Evolutionary conservation across 352 stramenopile species (phyloP), one percentile per base, ranked within the genome.

Genomic region (Globisporangium carolinianum): DNA sequence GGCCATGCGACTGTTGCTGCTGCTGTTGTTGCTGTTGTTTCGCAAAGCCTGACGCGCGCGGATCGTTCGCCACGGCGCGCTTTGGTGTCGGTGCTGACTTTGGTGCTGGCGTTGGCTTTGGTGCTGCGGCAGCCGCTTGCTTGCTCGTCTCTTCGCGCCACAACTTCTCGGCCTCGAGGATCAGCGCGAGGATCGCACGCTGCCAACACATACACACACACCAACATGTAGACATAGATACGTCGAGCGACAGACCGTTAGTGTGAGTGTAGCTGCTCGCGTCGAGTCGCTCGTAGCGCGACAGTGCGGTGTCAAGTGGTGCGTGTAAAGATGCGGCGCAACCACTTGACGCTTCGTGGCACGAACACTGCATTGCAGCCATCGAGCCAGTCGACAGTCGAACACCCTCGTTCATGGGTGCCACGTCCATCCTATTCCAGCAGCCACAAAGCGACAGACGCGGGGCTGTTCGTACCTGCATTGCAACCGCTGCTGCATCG

Each of bases 81-180:
- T 11, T 15, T 32, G 9, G 32, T n/a, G 9, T 15, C n/a, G 12
- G 24, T 32, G 14, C 46, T 50, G 46, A 3, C n/a, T 8, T 32
- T 50, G 39, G 1, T 43, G 7, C 11, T 17, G 15, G 32, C 14
- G 5, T 14, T 2, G 46, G n/a, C 7, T 7, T 36, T 17, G 56
- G 10, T 17, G 17, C 35, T 43, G 37, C 17, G 39, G 46, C 57
- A 45, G 41, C 39, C 39, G 39, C 11, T 43, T 8, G 11, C 7
- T 8, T 43, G 7, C 42, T 43, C 43, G 71, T 79, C 52, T 88
- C 78, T 51, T 83, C 68, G 36, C 74, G 72, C 65, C 76, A 88
- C 32, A 88, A 52, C 43, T 81, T 83, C 39, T 91, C 78, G 11
- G 81, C 72, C 60, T 91, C 79, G 46, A 89, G 49, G 37, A 91